These are phyloP conservation scores for Lachnellula hyalina DNA, from an alignment of 2,329 filamentous ascomycete species.

Conservation along the genomic window DNA sequence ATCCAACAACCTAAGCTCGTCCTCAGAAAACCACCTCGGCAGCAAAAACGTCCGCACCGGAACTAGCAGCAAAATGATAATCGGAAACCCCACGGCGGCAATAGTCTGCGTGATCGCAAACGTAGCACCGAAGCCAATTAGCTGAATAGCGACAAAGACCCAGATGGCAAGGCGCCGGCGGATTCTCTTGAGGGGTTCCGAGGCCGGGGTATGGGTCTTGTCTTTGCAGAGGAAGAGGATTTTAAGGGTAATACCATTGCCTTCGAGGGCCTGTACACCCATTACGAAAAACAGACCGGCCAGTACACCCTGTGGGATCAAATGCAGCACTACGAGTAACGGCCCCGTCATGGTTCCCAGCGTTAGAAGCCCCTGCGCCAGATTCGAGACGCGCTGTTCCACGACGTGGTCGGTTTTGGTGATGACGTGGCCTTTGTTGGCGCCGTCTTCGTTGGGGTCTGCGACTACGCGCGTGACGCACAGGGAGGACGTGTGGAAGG, in stretches of 20 bases:
- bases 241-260: constrained; percentile 73
- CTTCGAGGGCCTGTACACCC: constrained; percentile 72
- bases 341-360: constrained; percentile 75
- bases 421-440: constrained; percentile 52
- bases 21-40: constrained; percentile 25
- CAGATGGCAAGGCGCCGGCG: constrained; percentile 62
- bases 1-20: constrained; percentile 40
- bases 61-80: constrained; percentile 26
- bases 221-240: constrained; percentile 66
- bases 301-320: constrained; percentile 74
- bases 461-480: constrained; percentile 59
- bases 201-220: constrained; percentile 50
- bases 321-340: constrained; percentile 65
- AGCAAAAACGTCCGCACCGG: constrained; percentile 35
- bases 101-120: constrained; percentile 82
- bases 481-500: constrained; percentile 74
- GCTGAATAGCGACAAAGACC: constrained; percentile 63
- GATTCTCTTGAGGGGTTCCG: constrained; percentile 56
- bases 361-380: constrained; percentile 71
- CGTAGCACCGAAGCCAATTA: constrained; percentile 68
- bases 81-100: constrained; percentile 73
- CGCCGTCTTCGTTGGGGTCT: constrained; percentile 45
- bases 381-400: constrained; percentile 74
- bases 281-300: constrained; percentile 82
- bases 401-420: constrained; percentile 58